Evolutionary conservation across 139 green algal genomes (phyloP).

Genomic region (Picochlorum sp.): DNA sequence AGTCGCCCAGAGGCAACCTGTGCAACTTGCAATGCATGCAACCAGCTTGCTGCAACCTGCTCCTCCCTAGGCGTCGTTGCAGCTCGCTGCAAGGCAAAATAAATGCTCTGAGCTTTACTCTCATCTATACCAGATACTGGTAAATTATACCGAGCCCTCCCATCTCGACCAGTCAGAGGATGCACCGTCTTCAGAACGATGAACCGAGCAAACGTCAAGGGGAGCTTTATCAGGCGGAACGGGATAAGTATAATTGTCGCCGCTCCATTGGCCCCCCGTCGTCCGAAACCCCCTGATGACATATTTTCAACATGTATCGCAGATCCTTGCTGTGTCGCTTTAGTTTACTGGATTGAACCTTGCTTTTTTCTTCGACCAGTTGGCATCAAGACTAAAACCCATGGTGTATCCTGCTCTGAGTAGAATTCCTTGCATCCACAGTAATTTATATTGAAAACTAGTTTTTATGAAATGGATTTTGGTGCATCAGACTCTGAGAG

Average conservation of each 20-base stretch:
- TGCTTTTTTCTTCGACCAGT: too few species aligned
- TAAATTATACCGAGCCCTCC: conserved; percentile 1
- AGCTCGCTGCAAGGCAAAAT: conserved; percentile 25
- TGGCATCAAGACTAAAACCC: too few species aligned
- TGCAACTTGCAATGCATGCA: conserved; percentile 20
- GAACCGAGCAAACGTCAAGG: neutral
- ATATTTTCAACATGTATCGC: too few species aligned
- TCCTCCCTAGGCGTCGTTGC: conserved; percentile 17
- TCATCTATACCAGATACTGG: conserved; percentile 32
- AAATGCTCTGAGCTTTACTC: conserved; percentile 17
- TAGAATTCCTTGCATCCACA: too few species aligned
- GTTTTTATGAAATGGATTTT: too few species aligned
- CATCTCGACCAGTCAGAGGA: neutral
- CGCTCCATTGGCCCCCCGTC: neutral
- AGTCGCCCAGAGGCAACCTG: conserved; percentile 23
- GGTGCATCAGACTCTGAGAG: too few species aligned
- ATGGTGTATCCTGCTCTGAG: too few species aligned
- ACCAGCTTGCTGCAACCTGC: conserved; percentile 15
- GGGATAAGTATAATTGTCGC: conserved; percentile 1
- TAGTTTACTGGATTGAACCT: too few species aligned
- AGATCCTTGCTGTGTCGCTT: too few species aligned
- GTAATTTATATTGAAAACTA: too few species aligned
- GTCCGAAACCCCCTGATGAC: too few species aligned
- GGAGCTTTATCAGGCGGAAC: neutral
- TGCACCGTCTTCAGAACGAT: neutral